phyloP scores from a whole-genome alignment of 2,329 filamentous ascomycete species.

The Corniculantispora saksenae region DNA sequence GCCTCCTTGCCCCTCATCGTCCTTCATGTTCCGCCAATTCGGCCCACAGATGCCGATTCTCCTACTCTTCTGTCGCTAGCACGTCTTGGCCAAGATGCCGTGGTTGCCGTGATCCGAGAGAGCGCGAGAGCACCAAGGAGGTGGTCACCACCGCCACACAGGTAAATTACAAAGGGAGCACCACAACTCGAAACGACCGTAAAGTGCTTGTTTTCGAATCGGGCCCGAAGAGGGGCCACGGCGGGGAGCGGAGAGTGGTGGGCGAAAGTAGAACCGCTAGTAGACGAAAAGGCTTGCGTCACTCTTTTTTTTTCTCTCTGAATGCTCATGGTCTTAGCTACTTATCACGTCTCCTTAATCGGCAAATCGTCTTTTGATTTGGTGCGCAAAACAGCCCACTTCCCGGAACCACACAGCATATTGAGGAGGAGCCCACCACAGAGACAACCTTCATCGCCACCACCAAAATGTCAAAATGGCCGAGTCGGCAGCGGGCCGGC shows the following conservation, averaged over 20 bases:
- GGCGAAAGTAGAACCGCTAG: not conserved
- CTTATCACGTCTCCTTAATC: not conserved
- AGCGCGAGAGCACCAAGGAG: not conserved
- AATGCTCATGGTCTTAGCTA: not conserved
- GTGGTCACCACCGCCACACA: not conserved
- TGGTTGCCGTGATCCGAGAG: slow-evolving; percentile 16
- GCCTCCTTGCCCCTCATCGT: not conserved
- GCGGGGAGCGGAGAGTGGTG: not conserved
- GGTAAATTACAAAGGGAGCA: not conserved
- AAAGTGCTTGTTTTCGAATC: not conserved
- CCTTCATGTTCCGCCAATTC: not conserved
- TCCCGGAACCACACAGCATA: not conserved
- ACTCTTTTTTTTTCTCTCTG: slow-evolving; percentile 1
- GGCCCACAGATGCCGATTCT: slow-evolving; percentile 11
- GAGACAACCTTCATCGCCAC: not conserved
- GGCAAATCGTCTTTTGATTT: not conserved
- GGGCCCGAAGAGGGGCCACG: not conserved
- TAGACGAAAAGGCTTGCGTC: slow-evolving; percentile 17
- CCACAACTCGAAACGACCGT: not conserved
- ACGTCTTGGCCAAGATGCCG: slow-evolving; percentile 17
- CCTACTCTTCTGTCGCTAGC: slow-evolving; percentile 7
- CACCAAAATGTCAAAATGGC: not conserved
- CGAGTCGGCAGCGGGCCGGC: slow-evolving; percentile 12
- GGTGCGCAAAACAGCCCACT: not conserved
- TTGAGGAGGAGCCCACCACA: not conserved